Conservation (phyloP, 495 filamentous ascomycete species). For the Lepraria neglecta region DNA sequence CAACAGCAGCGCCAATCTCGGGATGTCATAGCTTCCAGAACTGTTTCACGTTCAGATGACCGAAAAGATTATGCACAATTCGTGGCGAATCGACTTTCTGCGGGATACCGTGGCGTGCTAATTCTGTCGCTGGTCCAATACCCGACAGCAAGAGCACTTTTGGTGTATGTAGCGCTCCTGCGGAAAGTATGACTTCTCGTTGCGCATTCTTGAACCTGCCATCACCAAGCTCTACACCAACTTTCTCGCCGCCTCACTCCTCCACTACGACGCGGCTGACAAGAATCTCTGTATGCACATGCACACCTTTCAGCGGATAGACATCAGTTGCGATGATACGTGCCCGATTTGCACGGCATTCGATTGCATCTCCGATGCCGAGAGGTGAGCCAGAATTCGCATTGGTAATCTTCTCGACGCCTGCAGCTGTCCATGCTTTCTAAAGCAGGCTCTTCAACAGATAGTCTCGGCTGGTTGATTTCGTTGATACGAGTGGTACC, state of each 20-base stretch:
- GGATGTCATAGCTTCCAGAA: constrained; percentile 37
- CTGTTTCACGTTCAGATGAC: constrained; percentile 33
- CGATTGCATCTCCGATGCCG: background rate
- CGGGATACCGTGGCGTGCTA: constrained; percentile 36
- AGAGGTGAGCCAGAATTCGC: constrained; percentile 8
- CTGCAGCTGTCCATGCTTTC: background rate
- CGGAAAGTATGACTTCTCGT: constrained; percentile 46
- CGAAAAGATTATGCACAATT: constrained; percentile 44
- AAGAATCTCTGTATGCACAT: constrained; percentile 30
- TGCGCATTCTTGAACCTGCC: constrained; percentile 22
- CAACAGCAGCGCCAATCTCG: constrained; percentile 32
- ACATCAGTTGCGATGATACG: constrained; percentile 11
- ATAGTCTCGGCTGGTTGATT: constrained; percentile 25
- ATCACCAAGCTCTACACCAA: constrained; percentile 27
- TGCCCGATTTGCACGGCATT: constrained; percentile 11
- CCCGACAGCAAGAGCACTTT: constrained; percentile 55
- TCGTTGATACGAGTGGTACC: constrained; percentile 24
- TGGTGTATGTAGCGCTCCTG: constrained; percentile 45
- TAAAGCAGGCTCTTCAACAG: constrained; percentile 24
- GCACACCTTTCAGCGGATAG: constrained; percentile 23
- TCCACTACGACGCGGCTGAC: constrained; percentile 30
- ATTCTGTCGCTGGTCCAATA: constrained; percentile 38
- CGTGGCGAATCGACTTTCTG: constrained; percentile 35
- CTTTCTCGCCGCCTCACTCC: constrained; percentile 15
- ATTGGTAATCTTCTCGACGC: constrained; percentile 9